phyloP scores from a whole-genome alignment of 2,329 filamentous ascomycete species.

The Ophiostoma triangulosporum region DNA sequence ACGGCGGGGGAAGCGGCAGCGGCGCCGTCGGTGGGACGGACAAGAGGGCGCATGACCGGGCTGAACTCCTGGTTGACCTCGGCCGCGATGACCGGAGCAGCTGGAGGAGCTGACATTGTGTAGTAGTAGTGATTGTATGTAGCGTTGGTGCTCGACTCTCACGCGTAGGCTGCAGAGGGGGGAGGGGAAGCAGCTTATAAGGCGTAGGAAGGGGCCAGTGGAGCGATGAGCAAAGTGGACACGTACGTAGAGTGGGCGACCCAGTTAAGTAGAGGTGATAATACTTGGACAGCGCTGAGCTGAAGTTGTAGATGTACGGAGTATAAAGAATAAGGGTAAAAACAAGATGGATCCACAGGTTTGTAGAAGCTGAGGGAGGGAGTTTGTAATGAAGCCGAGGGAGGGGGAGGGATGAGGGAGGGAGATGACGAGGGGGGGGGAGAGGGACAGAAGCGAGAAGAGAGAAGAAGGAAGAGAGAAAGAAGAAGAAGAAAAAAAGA shows the following conservation, averaged over 20 bases:
- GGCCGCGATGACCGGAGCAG: conserved; percentile 31
- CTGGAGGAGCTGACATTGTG: conserved; percentile 22
- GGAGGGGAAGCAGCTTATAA: not conserved
- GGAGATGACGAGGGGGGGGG: not conserved
- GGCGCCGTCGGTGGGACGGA: conserved; percentile 11
- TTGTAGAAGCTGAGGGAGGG: not conserved
- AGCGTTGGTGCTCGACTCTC: not conserved
- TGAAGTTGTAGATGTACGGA: not conserved
- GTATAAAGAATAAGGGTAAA: not conserved
- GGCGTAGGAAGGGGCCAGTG: not conserved
- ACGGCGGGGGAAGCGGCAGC: not conserved
- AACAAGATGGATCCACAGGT: conserved; percentile 3
- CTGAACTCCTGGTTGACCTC: conserved; percentile 28
- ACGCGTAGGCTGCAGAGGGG: not conserved
- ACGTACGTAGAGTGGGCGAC: conserved; percentile 9
- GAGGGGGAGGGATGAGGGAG: not conserved
- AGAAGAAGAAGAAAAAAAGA: not conserved
- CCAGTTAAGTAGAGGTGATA: not conserved
- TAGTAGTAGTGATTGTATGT: not conserved
- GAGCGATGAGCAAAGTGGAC: conserved; percentile 6
- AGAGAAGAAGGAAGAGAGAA: not conserved
- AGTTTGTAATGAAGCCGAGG: not conserved
- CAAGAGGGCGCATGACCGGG: conserved; percentile 23
- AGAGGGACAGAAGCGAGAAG: not conserved
- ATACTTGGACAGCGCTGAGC: conserved; percentile 1